These are phyloP conservation scores for Hysterangium stoloniferum DNA, from an alignment of 768 basidiomycete species.

Conservation along the genomic window DNA sequence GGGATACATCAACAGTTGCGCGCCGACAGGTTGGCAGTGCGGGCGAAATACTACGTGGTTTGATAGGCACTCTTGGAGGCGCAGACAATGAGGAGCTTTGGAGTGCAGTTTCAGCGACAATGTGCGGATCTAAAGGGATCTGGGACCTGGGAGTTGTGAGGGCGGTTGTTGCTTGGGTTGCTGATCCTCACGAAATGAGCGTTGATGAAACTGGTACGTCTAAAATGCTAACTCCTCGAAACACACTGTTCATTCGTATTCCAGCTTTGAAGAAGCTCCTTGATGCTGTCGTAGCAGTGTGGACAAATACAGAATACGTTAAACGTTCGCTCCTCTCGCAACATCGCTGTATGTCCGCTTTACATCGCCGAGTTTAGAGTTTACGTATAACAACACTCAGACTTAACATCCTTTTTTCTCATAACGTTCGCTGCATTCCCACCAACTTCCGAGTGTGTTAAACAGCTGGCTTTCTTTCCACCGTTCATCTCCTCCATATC, in stretches of 20 bases:
- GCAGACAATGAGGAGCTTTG: slow-evolving; percentile 43
- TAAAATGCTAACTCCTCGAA: slow-evolving; percentile 8
- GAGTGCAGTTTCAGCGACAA: slow-evolving; percentile 40
- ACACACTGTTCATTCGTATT: slow-evolving; percentile 11
- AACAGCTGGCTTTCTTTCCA: slow-evolving; percentile 43
- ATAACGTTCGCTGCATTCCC: slow-evolving; percentile 56
- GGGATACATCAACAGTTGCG: slow-evolving; percentile 25
- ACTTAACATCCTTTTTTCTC: slow-evolving; percentile 65
- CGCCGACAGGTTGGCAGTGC: slow-evolving; percentile 46
- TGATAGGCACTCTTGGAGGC: slow-evolving; percentile 43
- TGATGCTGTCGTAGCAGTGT: slow-evolving; percentile 45
- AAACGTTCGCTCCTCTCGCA: slow-evolving; percentile 67
- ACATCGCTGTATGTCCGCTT: slow-evolving; percentile 60
- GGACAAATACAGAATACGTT: slow-evolving; percentile 74
- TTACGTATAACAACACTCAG: slow-evolving; percentile 20
- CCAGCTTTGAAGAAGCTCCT: slow-evolving; percentile 44
- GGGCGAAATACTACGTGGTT: slow-evolving; percentile 38
- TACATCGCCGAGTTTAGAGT: not conserved
- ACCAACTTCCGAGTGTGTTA: slow-evolving; percentile 36
- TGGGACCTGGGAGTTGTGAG: slow-evolving; percentile 57
- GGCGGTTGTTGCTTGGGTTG: slow-evolving; percentile 66
- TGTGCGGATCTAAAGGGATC: slow-evolving; percentile 36
- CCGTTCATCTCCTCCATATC: slow-evolving; percentile 63
- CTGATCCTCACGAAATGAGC: slow-evolving; percentile 32
- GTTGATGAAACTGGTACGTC: slow-evolving; percentile 20